Base-by-base conservation (phyloP, 2,329 filamentous ascomycete species). In the Cylindrodendrum hubeiense region DNA sequence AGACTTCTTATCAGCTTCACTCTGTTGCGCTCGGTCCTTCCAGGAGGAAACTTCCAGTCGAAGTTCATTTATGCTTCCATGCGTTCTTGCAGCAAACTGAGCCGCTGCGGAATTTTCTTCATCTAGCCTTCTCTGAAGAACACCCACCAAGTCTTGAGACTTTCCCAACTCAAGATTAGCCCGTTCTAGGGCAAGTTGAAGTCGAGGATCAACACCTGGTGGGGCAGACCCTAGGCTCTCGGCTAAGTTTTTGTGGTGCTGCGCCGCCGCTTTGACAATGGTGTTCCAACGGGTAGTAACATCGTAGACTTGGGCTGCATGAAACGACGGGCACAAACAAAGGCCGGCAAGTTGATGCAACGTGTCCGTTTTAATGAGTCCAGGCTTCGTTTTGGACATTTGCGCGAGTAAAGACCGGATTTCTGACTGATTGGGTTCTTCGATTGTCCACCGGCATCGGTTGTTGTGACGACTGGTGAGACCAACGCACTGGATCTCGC, bases 371-470 rank as follows among this genome's bases (percentile, higher is more conserved):
- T 34, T 54, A 9, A 30, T 30, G 10, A 28, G 22, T 24, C 28
- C 22, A 7, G 51, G 51, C 51, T 43, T 26, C 34, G 24, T 43
- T 26, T 54, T 41, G 22, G 51, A 54, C 51, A 54, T 43, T 28
- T 43, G 21, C 9, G 34, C 17, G 34, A 54, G 51, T 39, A 43
- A 24, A 9, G 51, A 15, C 17, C 51, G 51, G 10, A 54, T n/a
- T 21, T 41, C 30, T 4, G 51, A 22, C 15, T 34, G 34, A 26
- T 54, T 21, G 21, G 51, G 51, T 13, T 54, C 34, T 28, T 43
- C 51, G 17, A 54, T 43, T 41, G 51, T 54, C 51, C 51, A 54
- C n/a, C 51, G 26, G 51, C 51, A 54, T 15, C 51, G 51, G 13
- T 54, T 54, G n/a, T 54, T 54, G 22, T 30, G 13, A 10, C 21